Conservation (phyloP, 2,329 filamentous ascomycete species). For the Tolypocladium paradoxum region DNA sequence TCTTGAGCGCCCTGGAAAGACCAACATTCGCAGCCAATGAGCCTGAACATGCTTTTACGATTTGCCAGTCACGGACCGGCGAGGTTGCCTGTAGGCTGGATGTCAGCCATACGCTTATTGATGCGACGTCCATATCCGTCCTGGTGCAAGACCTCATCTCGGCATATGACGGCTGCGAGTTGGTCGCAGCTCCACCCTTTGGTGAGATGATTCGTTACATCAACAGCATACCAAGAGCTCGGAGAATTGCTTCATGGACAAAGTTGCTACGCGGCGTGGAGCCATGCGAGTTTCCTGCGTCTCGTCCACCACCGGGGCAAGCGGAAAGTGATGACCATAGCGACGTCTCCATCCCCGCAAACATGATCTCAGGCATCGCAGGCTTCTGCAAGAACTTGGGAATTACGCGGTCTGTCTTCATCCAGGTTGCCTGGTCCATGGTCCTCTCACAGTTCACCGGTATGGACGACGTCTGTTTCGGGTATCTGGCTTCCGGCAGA, state of each 20-base stretch:
- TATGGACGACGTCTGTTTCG: slow-evolving; percentile 37
- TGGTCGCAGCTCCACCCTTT: slow-evolving; percentile 1
- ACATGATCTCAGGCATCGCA: background rate
- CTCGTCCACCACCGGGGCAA: background rate
- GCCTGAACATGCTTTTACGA: slow-evolving; percentile 4
- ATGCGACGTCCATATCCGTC: slow-evolving; percentile 16
- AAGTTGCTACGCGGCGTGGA: slow-evolving; percentile 3
- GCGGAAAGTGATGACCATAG: background rate
- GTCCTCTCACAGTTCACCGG: slow-evolving; percentile 36
- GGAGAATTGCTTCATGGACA: slow-evolving; percentile 6
- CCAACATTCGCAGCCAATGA: slow-evolving; percentile 4
- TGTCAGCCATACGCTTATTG: slow-evolving; percentile 20
- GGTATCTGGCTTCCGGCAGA: slow-evolving; percentile 41
- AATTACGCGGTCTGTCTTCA: slow-evolving; percentile 36
- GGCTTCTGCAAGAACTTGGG: slow-evolving; percentile 26
- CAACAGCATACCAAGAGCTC: background rate
- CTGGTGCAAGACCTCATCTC: slow-evolving; percentile 16
- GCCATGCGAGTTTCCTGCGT: slow-evolving; percentile 5
- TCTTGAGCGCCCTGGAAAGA: background rate
- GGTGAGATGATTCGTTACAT: slow-evolving; percentile 2
- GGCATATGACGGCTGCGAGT: slow-evolving; percentile 13
- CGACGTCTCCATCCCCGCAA: background rate
- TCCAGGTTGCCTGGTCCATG: slow-evolving; percentile 42
- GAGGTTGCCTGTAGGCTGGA: slow-evolving; percentile 16
- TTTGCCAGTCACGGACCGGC: slow-evolving; percentile 4